Conservation (phyloP, 2,329 filamentous ascomycete species). For the Hypoxylon sp. region DNA sequence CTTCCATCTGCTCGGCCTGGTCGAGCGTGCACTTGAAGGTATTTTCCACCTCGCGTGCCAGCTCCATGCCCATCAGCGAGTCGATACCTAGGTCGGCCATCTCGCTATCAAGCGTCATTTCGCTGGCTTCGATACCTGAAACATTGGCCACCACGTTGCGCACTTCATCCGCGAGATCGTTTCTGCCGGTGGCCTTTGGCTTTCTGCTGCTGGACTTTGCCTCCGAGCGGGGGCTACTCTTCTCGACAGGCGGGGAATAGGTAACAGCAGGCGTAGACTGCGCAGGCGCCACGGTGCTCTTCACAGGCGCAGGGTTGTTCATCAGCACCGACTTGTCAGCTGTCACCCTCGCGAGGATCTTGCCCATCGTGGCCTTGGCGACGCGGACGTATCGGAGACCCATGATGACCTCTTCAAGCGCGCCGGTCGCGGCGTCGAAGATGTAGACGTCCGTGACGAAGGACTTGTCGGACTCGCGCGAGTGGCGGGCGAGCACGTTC, state of each 20-base stretch:
- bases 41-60: constrained; percentile 51
- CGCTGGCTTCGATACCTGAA: constrained; percentile 46
- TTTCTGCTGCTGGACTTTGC: not conserved
- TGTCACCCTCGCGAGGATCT: constrained; percentile 41
- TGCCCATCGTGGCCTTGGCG: constrained; percentile 41
- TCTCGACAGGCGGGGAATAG: not conserved
- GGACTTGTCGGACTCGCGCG: constrained; percentile 35
- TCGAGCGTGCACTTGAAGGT: constrained; percentile 47
- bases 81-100: constrained; percentile 56
- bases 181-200: not conserved
- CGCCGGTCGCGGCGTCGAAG: constrained; percentile 44
- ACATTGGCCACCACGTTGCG: constrained; percentile 38
- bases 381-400: constrained; percentile 46
- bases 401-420: constrained; percentile 46
- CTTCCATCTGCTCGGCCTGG: constrained; percentile 41
- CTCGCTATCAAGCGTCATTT: constrained; percentile 46
- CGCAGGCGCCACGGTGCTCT: not conserved
- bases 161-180: constrained; percentile 20
- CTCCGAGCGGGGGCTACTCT: not conserved
- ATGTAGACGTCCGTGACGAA: constrained; percentile 48
- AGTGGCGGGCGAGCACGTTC: constrained; percentile 44
- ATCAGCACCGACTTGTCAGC: not conserved
- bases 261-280: not conserved
- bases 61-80: constrained; percentile 58
- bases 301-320: not conserved